Conservation (phyloP, 2,329 filamentous ascomycete species). For the Fusarium nanum region DNA sequence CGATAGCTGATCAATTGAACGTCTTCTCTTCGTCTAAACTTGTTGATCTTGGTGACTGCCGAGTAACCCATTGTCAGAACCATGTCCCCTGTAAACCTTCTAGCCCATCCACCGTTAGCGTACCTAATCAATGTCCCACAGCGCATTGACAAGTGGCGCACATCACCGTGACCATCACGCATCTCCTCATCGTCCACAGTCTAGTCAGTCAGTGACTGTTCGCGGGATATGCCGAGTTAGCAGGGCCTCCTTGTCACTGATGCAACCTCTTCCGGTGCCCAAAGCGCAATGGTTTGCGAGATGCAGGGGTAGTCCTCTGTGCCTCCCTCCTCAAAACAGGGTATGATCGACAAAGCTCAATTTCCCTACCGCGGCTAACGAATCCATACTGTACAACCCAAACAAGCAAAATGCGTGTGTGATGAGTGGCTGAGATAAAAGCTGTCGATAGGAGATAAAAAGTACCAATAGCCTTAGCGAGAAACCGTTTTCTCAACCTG, state of each 20-base stretch:
- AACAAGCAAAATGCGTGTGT: conserved; percentile 12
- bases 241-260: background rate
- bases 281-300: conserved; percentile 35
- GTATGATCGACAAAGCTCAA: conserved; percentile 13
- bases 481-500: background rate
- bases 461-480: background rate
- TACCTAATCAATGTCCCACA: background rate
- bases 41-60: background rate
- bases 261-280: conserved; percentile 14
- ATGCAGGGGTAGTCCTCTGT: conserved; percentile 14
- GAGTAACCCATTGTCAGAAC: background rate
- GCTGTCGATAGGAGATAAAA: background rate
- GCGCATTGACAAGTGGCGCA: conserved; percentile 21
- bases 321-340: background rate
- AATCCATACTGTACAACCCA: background rate
- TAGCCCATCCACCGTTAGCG: background rate
- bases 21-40: background rate
- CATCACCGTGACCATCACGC: background rate
- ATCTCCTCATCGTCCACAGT: too few relatives aligned
- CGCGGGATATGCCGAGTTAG: background rate
- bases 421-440: conserved; percentile 26
- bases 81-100: background rate
- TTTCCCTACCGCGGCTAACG: conserved; percentile 20
- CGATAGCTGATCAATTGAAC: background rate
- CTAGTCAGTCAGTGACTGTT: background rate